These are phyloP conservation scores for Roridomyces roridus DNA, from an alignment of 768 basidiomycete genomes.

Conservation along the genomic window DNA sequence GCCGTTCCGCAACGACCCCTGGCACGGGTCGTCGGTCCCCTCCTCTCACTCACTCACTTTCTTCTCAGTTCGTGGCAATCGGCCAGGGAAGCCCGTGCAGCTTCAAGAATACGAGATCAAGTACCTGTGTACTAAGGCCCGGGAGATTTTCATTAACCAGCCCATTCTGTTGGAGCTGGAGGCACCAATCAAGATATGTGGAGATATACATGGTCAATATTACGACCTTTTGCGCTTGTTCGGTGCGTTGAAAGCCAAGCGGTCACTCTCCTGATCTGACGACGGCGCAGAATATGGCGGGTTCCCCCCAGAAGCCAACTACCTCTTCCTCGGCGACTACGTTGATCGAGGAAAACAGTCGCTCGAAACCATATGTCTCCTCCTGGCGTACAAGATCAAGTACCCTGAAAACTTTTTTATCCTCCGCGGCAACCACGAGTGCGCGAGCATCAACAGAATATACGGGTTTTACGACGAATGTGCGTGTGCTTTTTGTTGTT, in stretches of 20 bases:
- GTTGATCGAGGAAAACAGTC: conserved; percentile 99
- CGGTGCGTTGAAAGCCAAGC: conserved; percentile 34
- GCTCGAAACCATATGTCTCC: conserved; percentile 98
- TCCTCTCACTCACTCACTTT: background rate
- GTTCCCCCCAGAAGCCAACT: conserved; percentile 99
- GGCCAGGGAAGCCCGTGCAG: conserved; percentile 97
- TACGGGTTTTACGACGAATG: conserved; percentile 99
- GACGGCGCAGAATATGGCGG: conserved; percentile 79
- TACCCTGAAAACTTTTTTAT: conserved; percentile 99
- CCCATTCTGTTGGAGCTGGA: conserved; percentile 97
- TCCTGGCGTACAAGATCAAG: conserved; percentile 99
- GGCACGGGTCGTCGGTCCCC: too few species aligned
- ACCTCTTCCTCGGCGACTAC: conserved; percentile 99
- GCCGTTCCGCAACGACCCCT: conserved; percentile 1
- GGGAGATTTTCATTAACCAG: conserved; percentile 99
- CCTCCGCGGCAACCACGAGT: conserved; percentile 98
- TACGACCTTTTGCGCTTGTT: conserved; percentile 98
- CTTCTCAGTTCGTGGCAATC: conserved; percentile 90
- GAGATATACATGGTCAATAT: conserved; percentile 99
- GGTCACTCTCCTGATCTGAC: too few species aligned
- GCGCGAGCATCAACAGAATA: conserved; percentile 98
- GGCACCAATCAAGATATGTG: conserved; percentile 99
- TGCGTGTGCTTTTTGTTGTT: conserved; percentile 48
- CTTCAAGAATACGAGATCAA: conserved; percentile 99
- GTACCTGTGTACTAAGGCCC: conserved; percentile 95